Base-by-base conservation (phyloP, 225 moss, liverwort and hornwort species). In the Sphagnum contortum region DNA sequence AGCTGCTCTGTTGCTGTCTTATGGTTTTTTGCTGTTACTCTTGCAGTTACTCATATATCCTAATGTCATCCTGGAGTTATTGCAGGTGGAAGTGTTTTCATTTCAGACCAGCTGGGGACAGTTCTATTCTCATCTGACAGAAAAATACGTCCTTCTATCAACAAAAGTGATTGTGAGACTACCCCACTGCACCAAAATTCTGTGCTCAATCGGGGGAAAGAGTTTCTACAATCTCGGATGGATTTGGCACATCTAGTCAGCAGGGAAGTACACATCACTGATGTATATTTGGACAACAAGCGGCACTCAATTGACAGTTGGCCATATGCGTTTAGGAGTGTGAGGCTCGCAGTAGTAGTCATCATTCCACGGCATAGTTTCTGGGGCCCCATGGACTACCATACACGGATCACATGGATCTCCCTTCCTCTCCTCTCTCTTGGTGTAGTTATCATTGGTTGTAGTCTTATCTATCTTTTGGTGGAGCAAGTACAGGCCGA, bases 401-500 rank as follows among this genome's bases (percentile, higher is more conserved):
- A 65, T 3, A 61, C 59, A 50, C 49, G 60, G 12, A 12, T 62
- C 62, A 57, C 65, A 8, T 62, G 48, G 61, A 50, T 69, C n/a
- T 60, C 72, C 10, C 62, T 77, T 14, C 12, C 57, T 13, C 12
- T 69, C 3, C 64, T 73, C 8, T 60, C 48, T 3, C 5, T 73
- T 49, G 72, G 64, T 6, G 4, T 69, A 12, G 13, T 68, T 57
- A 45, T 62, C 9, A 47, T 69, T n/a, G 93, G 93, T 54, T 90
- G 93, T 71, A 63, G 84, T 10, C 87, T 79, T 55, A 87, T 84
- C 47, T 76, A 88, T 13, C 75, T 79, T 69, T 81, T 94, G 57
- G 87, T 88, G 4, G 88, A 76, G 61, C 88, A 88, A 12, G 86
- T 94, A 29, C 86, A 86, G 44, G 87, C 71, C 48, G 88, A 90